Percentiles rank a stretch among this genome's conserved stretches.
Conservation (phyloP, 1,139 yeast genomes). For the Protomyces lactucae-debilis region DNA sequence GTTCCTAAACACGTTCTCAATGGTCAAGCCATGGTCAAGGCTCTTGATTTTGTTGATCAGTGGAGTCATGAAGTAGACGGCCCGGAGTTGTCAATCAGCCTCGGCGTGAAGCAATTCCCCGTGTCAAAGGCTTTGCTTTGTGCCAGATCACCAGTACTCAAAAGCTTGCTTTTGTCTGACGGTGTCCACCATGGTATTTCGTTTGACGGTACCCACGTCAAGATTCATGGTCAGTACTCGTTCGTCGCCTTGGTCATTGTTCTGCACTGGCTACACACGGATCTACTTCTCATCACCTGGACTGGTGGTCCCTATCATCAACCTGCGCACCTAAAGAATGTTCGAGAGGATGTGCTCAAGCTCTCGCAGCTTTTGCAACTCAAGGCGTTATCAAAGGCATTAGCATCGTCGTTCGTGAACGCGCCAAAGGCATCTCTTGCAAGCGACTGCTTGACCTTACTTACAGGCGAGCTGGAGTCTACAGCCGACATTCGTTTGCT, state of each 20-base stretch:
- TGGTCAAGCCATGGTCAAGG: constrained; percentile 31
- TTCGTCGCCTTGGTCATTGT: constrained; percentile 41
- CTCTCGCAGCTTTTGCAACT: constrained; percentile 33
- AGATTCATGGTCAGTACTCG: constrained; percentile 24
- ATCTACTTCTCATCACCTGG: constrained; percentile 45
- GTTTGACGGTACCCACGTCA: background rate
- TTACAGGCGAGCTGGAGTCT: constrained; percentile 27
- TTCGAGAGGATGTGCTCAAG: constrained; percentile 36
- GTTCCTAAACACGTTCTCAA: constrained; percentile 26
- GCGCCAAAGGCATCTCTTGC: constrained; percentile 32
- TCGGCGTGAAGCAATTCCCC: constrained; percentile 30
- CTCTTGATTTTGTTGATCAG: constrained; percentile 27
- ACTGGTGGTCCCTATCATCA: constrained; percentile 34
- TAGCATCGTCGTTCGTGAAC: constrained; percentile 30
- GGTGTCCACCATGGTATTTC: background rate
- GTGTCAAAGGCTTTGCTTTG: constrained; percentile 32
- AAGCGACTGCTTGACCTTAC: constrained; percentile 31
- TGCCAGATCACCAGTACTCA: constrained; percentile 5
- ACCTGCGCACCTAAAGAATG: constrained; percentile 30
- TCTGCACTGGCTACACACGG: constrained; percentile 50
- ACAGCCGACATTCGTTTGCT: constrained; percentile 39
- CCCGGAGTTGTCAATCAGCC: constrained; percentile 25
- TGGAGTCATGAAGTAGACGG: constrained; percentile 13
- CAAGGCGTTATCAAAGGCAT: constrained; percentile 33
- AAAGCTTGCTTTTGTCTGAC: background rate